Percentiles rank a stretch among this genome's conserved stretches.
phyloP scores from a whole-genome alignment of 805 yeast species.

The Pichia paraexigua region DNA sequence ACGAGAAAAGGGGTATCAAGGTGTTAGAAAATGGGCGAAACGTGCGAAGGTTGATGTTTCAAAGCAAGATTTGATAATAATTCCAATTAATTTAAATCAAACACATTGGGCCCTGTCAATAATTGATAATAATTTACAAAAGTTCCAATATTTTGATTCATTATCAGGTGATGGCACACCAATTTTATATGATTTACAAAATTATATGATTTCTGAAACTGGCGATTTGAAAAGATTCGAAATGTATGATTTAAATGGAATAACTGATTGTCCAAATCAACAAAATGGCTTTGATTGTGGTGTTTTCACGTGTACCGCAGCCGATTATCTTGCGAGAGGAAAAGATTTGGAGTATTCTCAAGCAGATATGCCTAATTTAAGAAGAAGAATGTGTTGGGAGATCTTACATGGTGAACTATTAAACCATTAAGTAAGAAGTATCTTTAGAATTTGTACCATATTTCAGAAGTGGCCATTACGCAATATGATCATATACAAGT shows the following conservation, averaged over 20 bases:
- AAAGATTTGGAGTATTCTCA: conserved; percentile 49
- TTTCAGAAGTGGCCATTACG: background rate
- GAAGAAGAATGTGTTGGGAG: conserved; percentile 64
- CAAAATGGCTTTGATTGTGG: conserved; percentile 93
- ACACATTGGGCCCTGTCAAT: conserved; percentile 92
- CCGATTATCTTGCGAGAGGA: conserved; percentile 49
- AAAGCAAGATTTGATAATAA: conserved; percentile 55
- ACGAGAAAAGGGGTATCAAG: conserved; percentile 62
- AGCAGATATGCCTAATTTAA: conserved; percentile 56
- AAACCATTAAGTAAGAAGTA: background rate
- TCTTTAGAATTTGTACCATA: background rate
- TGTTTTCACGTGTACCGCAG: conserved; percentile 79
- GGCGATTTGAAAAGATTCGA: conserved; percentile 30
- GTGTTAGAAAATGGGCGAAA: conserved; percentile 81
- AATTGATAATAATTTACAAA: conserved; percentile 51
- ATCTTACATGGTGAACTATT: conserved; percentile 27
- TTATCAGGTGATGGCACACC: conserved; percentile 42
- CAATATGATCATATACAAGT: no score
- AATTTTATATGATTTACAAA: conserved; percentile 40
- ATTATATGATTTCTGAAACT: conserved; percentile 65
- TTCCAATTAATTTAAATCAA: conserved; percentile 77
- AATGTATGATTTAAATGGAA: conserved; percentile 23
- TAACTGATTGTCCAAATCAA: conserved; percentile 63
- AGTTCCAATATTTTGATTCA: conserved; percentile 74
- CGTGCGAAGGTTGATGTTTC: conserved; percentile 62